Percentiles rank a stretch among this genome's conserved stretches.
Conservation (phyloP, 2,329 filamentous ascomycete genomes). For the Hymenoscyphus scutula region DNA sequence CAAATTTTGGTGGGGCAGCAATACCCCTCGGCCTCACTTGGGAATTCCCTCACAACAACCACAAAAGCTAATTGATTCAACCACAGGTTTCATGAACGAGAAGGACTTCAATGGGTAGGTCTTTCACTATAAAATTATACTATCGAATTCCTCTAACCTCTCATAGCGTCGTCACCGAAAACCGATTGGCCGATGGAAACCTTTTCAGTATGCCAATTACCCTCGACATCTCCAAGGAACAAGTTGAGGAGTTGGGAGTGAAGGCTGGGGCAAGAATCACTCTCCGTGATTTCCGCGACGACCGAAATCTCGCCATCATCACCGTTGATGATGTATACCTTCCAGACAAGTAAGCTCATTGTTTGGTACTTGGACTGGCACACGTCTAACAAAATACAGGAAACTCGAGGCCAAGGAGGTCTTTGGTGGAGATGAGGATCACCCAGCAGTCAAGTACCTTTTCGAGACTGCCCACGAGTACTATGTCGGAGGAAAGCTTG, state of each 20-base stretch:
- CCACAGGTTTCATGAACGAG: conserved; percentile 88
- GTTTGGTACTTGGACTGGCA: neutral
- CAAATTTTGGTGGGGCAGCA: conserved; percentile 26
- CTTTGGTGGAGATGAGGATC: conserved; percentile 86
- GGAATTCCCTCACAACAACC: conserved; percentile 10
- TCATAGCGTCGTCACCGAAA: conserved; percentile 77
- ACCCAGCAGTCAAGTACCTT: conserved; percentile 91
- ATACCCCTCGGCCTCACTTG: conserved; percentile 25
- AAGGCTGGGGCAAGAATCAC: conserved; percentile 80
- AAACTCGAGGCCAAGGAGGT: conserved; percentile 87
- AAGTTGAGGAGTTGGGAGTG: conserved; percentile 71
- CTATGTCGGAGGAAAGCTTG: conserved; percentile 94
- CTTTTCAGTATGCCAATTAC: conserved; percentile 98
- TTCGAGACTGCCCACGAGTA: conserved; percentile 77
- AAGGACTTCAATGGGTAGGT: conserved; percentile 90
- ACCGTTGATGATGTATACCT: conserved; percentile 94
- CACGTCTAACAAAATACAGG: conserved; percentile 47
- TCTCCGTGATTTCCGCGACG: conserved; percentile 92
- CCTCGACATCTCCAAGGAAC: conserved; percentile 75
- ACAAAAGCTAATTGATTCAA: conserved; percentile 28
- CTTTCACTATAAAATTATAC: conserved; percentile 16
- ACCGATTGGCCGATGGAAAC: conserved; percentile 81
- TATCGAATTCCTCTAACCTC: conserved; percentile 34
- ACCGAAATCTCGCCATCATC: conserved; percentile 92
- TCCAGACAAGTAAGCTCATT: conserved; percentile 77